Evolutionary conservation across 2,329 filamentous ascomycete species (phyloP), one percentile per base, ranked within the genome.

Genomic region (Epichloe glyceriae): DNA sequence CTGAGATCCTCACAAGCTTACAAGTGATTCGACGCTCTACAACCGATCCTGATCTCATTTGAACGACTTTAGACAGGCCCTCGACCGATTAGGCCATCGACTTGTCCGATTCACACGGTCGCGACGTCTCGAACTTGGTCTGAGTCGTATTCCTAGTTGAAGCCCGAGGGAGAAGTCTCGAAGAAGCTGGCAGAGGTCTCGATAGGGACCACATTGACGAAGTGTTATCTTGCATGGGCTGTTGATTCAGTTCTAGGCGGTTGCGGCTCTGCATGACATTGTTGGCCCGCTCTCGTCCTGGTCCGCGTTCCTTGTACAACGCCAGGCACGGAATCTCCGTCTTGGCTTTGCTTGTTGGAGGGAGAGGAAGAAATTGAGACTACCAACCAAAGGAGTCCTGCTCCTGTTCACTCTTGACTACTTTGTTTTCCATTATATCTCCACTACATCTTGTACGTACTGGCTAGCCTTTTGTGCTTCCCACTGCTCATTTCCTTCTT

Each of bases 381-480:
- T 55, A 43, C 34, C 37, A 47, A 35, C 34, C 46, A 49, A 33
- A 50, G 26, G 46, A 49, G 49, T 19, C 38, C 26, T 38, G 33
- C 33, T 53, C 38, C 49, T 49, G 22, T 46, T 49, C 40, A 49
- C 37, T 40, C 47, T 40, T 47, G 40, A 46, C 37, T 51, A 45
- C 37, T 51, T 49, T 49, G 41, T 53, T 49, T 42, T 49, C 43
- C 33, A 46, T 47, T 40, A 33, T 41, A 49, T 48, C 43, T 26
- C 15, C n/a, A 38, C 38, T 49, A 40, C 34, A 46, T 43, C 46
- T 45, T 79, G 76, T 79, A 79, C 76, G 76, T 79, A 78, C 71
- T 64, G 62, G 62, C 68, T 68, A 69, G 67, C 62, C 68, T 67
- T 61, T 65, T 64, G 66, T 64, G 58, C 62, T 60, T 61, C 56